These are phyloP conservation scores for Cordyceps tenuipes DNA, from an alignment of 2,329 filamentous ascomycete species.

Conservation along the genomic window DNA sequence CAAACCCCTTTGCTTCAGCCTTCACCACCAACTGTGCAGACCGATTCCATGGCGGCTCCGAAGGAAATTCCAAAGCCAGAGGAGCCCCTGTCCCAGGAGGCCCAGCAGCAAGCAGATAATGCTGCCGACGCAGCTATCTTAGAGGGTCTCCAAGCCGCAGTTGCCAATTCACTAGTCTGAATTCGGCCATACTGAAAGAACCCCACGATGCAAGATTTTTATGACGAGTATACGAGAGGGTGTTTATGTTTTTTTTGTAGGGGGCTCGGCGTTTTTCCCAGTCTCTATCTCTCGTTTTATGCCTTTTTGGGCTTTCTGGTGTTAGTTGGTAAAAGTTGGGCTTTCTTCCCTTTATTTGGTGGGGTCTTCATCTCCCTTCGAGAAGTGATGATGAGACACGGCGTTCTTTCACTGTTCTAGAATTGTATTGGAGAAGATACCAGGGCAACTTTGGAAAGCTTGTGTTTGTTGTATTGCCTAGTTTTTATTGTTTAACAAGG, in stretches of 20 bases:
- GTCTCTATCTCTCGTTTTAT: background rate
- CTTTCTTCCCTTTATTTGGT: background rate
- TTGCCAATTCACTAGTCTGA: slow-evolving; percentile 20
- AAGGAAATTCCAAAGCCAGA: slow-evolving; percentile 17
- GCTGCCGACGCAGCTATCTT: slow-evolving; percentile 27
- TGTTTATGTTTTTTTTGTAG: background rate
- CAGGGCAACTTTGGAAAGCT: background rate
- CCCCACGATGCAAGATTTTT: background rate
- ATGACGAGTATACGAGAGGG: slow-evolving; percentile 1
- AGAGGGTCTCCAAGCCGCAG: slow-evolving; percentile 27
- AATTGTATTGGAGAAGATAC: slow-evolving; percentile 2
- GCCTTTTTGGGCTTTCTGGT: background rate
- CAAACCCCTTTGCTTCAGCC: slow-evolving; percentile 7
- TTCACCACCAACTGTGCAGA: background rate
- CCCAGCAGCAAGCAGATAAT: slow-evolving; percentile 22
- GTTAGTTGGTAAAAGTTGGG: background rate
- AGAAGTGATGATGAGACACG: slow-evolving; percentile 3
- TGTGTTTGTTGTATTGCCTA: background rate
- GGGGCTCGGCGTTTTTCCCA: too few relatives aligned
- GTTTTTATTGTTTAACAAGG: background rate
- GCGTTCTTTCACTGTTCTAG: background rate
- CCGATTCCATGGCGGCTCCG: slow-evolving; percentile 9
- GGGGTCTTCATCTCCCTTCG: background rate
- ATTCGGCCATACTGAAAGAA: background rate
- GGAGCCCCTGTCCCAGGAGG: slow-evolving; percentile 18